Percentiles rank a stretch among this genome's conserved stretches.
These are phyloP conservation scores for Penicillium sp. DNA, from an alignment of 2,329 filamentous ascomycete genomes.

Conservation along the genomic window DNA sequence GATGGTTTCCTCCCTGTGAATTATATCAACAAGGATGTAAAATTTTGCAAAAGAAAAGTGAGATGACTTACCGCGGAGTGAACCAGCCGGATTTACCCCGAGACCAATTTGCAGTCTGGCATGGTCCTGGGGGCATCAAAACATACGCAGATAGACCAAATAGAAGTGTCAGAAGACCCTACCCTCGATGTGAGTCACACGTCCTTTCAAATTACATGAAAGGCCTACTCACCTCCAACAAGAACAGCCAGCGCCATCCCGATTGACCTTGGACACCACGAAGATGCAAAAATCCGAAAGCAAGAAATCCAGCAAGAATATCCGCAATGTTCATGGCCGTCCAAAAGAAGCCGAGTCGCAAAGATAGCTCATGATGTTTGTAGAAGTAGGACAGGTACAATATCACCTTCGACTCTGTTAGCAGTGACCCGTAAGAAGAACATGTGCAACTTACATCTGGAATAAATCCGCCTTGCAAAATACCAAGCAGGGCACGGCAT, in stretches of 20 bases:
- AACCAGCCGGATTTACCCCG: conserved; percentile 58
- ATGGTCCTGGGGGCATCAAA: conserved; percentile 59
- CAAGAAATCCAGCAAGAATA: conserved; percentile 46
- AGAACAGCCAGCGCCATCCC: conserved; percentile 39
- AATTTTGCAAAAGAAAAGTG: neutral
- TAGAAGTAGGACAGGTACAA: conserved; percentile 69
- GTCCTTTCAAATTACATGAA: neutral
- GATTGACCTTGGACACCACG: conserved; percentile 30
- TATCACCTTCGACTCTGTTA: conserved; percentile 17
- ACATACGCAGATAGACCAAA: conserved; percentile 39
- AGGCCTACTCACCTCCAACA: conserved; percentile 33
- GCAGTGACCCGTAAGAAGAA: no score
- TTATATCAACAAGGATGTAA: neutral
- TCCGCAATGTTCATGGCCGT: conserved; percentile 39
- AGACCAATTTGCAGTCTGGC: conserved; percentile 49
- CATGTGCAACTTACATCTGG: conserved; percentile 47
- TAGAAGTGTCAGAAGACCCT: conserved; percentile 25
- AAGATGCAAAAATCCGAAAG: conserved; percentile 40
- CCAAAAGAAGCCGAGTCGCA: conserved; percentile 33
- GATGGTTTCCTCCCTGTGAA: conserved; percentile 57
- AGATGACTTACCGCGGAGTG: conserved; percentile 45
- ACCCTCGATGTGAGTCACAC: conserved; percentile 24
- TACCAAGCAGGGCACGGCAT: conserved; percentile 42
- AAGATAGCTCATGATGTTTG: conserved; percentile 63
- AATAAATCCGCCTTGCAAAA: conserved; percentile 55